These are phyloP conservation scores for Esteya vermicola DNA, from an alignment of 2,329 filamentous ascomycete genomes.

Conservation along the genomic window DNA sequence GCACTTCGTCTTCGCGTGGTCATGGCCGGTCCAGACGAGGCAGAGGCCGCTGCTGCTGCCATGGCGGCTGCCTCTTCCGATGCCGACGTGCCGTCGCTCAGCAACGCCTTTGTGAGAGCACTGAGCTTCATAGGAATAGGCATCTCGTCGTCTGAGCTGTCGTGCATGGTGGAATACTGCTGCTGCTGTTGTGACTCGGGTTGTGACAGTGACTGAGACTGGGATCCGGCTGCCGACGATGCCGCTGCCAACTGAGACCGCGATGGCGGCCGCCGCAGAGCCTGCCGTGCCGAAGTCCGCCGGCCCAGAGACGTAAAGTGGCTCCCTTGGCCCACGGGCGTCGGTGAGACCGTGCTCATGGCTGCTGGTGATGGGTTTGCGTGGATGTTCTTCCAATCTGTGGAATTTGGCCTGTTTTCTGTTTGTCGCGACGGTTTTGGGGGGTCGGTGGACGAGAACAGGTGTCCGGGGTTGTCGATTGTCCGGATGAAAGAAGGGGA, in stretches of 20 bases:
- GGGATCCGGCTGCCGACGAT: conserved; percentile 7
- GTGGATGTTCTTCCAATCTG: background rate
- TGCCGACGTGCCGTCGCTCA: conserved; percentile 46
- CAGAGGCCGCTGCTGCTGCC: conserved; percentile 10
- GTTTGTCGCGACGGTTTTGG: background rate
- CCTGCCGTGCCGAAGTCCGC: conserved; percentile 42
- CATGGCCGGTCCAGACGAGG: conserved; percentile 22
- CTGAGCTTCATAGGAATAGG: conserved; percentile 87
- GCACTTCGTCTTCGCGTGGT: conserved; percentile 36
- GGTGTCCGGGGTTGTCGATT: background rate
- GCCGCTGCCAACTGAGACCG: conserved; percentile 24
- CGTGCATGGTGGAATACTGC: conserved; percentile 43
- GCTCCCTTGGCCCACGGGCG: conserved; percentile 32
- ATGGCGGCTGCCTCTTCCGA: conserved; percentile 18
- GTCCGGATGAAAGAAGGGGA: too few species aligned
- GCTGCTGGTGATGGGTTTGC: background rate
- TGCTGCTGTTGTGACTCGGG: conserved; percentile 23
- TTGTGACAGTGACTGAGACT: background rate
- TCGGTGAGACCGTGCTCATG: conserved; percentile 42
- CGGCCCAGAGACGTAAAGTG: conserved; percentile 31
- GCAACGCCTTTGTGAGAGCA: conserved; percentile 74
- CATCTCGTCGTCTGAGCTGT: conserved; percentile 91
- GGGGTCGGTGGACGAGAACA: background rate
- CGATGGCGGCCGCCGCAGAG: conserved; percentile 33
- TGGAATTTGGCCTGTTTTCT: background rate